Base-by-base conservation (phyloP, 2,329 filamentous ascomycete species). In the Fusarium pseudoanthophilum region DNA sequence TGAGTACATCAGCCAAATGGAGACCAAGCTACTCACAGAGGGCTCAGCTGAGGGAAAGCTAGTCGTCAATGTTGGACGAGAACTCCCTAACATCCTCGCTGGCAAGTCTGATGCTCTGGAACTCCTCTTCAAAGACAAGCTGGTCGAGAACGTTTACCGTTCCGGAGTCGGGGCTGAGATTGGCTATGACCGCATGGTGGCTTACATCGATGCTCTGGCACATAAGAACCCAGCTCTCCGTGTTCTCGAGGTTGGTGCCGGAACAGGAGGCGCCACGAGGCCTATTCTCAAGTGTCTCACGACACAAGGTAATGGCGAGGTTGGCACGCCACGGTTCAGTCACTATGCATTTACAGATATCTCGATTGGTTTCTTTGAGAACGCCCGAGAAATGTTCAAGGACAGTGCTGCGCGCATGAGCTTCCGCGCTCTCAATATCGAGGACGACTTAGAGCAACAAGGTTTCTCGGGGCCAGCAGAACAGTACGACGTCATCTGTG, bases 41-140 rank as follows among this genome's bases (percentile, higher is more conserved):
- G 37, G 48, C 2, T 53, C 58, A 14, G 46, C 58, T 10, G 58
- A 61, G 36, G 58, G 58, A 28, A 61, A 45, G n/a, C 30, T 61
- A 7, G 58, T 61, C n/a, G 58, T 61, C 37, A 43, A 61, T 37
- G 58, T 61, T 18, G 58, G 58, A 30, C 37, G 58, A 9, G 58
- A 61, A 8, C 58, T 55, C 15, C 58, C 58, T 11, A 24, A 20
- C 3, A 61, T 61, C 8, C 46, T 61, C 1, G 58, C 58, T 21
- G 58, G 58, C 20, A 30, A 61, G 20, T 55, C 58, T 36, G 58
- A 61, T 16, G 58, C 58, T 15, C 11, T 61, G 9, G 58, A 61
- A n/a, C 58, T 61, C 32, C 58, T 61, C 30, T 61, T 61, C 58
- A 55, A 55, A 21, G 58, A 61, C 13, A 61, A 55, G n/a, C 37